A percentile compares a stretch with the other conserved stretches of the same genome.
Evolutionary conservation across 1,139 yeast species (phyloP).

Genomic region (Scheffersomyces quercinus): DNA sequence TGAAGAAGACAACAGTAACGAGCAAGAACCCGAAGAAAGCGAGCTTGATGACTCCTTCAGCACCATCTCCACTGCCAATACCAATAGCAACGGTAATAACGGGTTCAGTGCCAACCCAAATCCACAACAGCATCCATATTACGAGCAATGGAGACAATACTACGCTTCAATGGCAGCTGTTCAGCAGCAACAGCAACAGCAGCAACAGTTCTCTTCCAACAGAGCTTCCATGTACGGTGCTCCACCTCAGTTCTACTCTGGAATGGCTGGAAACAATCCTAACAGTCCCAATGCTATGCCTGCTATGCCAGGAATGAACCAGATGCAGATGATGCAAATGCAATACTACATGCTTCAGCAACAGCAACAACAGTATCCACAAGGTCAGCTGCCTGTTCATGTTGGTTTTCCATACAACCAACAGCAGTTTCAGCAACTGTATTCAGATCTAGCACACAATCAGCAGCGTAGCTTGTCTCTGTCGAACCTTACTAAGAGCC

Average conservation of each 20-base stretch:
- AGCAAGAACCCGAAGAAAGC: too few species aligned
- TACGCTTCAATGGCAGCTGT: slow-evolving; percentile 27
- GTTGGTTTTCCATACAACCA: slow-evolving; percentile 1
- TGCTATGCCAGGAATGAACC: slow-evolving; percentile 7
- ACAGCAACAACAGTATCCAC: slow-evolving; percentile 4
- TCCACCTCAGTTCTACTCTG: slow-evolving; percentile 8
- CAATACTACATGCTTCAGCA: slow-evolving; percentile 10
- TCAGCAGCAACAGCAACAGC: slow-evolving; percentile 20
- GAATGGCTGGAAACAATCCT: slow-evolving; percentile 5
- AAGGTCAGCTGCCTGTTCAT: slow-evolving; percentile 1
- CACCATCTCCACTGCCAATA: slow-evolving; percentile 1
- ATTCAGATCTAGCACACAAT: too few species aligned
- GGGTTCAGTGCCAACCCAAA: background rate
- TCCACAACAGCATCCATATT: slow-evolving; percentile 8
- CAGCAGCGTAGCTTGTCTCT: background rate
- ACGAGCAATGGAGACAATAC: slow-evolving; percentile 32
- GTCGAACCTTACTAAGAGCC: slow-evolving; percentile 1
- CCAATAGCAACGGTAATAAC: background rate
- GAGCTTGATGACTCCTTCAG: background rate
- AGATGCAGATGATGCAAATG: slow-evolving; percentile 9
- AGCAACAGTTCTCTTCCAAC: slow-evolving; percentile 13
- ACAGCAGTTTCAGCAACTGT: background rate
- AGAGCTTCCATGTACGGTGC: slow-evolving; percentile 6
- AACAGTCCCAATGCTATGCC: slow-evolving; percentile 6
- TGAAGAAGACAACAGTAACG: background rate